Evolutionary conservation across 1,284 basidiomycete genomes (phyloP).

Genomic region (Meira nashicola): DNA sequence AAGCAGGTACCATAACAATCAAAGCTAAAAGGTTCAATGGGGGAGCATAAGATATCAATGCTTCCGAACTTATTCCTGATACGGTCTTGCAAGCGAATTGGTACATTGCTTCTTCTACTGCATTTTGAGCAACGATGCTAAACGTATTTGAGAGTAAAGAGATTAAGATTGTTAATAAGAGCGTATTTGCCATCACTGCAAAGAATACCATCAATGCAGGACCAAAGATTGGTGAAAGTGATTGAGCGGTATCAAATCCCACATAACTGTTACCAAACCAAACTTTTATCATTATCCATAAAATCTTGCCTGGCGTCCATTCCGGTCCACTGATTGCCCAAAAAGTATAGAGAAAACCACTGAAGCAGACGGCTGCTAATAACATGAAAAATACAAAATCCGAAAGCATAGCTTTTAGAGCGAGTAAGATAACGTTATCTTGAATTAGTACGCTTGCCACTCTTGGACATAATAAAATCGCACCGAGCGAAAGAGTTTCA

Average conservation of each 20-base stretch:
- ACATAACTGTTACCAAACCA: slow-evolving; percentile 58
- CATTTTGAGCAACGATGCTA: slow-evolving; percentile 82
- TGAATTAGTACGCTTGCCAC: slow-evolving; percentile 53
- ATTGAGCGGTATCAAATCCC: slow-evolving; percentile 32
- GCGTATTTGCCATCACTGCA: slow-evolving; percentile 63
- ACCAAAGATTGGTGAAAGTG: slow-evolving; percentile 75
- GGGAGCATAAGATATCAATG: slow-evolving; percentile 85
- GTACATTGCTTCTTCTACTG: slow-evolving; percentile 88
- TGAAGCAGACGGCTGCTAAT: slow-evolving; percentile 66
- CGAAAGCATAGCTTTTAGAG: slow-evolving; percentile 66
- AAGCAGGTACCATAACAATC: slow-evolving; percentile 36
- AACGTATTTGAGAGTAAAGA: slow-evolving; percentile 89
- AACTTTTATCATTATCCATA: slow-evolving; percentile 84
- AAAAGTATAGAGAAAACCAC: slow-evolving; percentile 82
- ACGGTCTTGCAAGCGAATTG: slow-evolving; percentile 63
- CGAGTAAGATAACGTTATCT: slow-evolving; percentile 54
- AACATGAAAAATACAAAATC: slow-evolving; percentile 75
- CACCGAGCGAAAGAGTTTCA: slow-evolving; percentile 50
- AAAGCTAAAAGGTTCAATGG: slow-evolving; percentile 59
- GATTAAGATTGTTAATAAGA: slow-evolving; percentile 65
- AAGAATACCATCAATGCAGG: slow-evolving; percentile 70
- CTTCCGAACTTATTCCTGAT: slow-evolving; percentile 73
- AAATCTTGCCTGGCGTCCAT: slow-evolving; percentile 61
- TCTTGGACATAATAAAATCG: slow-evolving; percentile 50
- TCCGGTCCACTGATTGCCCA: slow-evolving; percentile 63